A percentile compares a stretch with the other conserved stretches of the same genome.
Conservation (phyloP, 139 green algal species). For the Chlamydomonas incerta region DNA sequence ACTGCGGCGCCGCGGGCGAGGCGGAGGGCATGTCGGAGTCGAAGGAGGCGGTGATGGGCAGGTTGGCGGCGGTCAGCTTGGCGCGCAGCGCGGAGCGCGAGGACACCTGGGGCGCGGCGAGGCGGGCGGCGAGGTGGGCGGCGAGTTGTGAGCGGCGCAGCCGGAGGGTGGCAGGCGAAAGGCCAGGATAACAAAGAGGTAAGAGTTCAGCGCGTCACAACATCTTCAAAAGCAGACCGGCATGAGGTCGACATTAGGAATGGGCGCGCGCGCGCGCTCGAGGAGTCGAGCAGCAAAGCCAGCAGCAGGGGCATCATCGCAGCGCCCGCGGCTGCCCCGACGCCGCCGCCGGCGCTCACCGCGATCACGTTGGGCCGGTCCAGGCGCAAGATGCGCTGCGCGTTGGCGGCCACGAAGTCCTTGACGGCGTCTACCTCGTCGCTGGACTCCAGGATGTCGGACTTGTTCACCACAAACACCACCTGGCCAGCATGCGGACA, state of each 20-base stretch:
- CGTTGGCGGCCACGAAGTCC: constrained; percentile 86
- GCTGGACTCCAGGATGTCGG: constrained; percentile 80
- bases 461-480: constrained; percentile 98
- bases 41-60: constrained; percentile 4
- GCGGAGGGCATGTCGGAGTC: background rate
- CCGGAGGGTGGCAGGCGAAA: background rate
- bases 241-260: too few relatives aligned
- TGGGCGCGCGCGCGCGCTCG: too few relatives aligned
- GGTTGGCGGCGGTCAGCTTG: constrained; percentile 47
- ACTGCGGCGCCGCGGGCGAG: too few relatives aligned
- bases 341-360: too few relatives aligned
- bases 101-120: constrained; percentile 25
- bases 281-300: too few relatives aligned
- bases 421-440: constrained; percentile 81
- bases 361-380: constrained; percentile 59
- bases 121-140: background rate
- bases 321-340: too few relatives aligned
- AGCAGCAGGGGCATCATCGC: too few relatives aligned
- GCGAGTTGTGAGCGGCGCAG: too few relatives aligned
- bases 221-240: too few relatives aligned
- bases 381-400: constrained; percentile 54
- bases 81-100: constrained; percentile 54
- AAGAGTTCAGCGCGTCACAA: too few relatives aligned
- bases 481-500: too few relatives aligned
- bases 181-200: background rate